These are phyloP conservation scores for Vitellaria paradoxa DNA, from an alignment of 179 eudicot genomes.

Conservation along the genomic window DNA sequence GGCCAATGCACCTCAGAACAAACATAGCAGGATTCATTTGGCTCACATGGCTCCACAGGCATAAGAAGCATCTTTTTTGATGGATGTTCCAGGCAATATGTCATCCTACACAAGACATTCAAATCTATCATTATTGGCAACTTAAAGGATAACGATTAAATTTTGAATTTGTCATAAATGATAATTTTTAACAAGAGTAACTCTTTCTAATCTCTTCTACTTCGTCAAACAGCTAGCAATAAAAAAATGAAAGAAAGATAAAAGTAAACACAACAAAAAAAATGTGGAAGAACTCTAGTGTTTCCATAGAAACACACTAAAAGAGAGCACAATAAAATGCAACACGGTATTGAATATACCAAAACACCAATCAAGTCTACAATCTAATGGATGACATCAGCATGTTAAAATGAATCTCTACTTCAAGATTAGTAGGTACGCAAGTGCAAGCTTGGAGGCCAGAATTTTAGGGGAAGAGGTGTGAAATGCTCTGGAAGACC, in stretches of 20 bases:
- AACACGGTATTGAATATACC: too few species aligned
- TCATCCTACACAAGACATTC: slow-evolving; percentile 58
- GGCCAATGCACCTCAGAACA: slow-evolving; percentile 70
- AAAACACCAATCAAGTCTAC: slow-evolving; percentile 4
- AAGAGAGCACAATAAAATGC: too few species aligned
- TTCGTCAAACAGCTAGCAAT: neutral
- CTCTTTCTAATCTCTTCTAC: neutral
- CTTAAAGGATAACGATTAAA: neutral
- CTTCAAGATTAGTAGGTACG: too few species aligned
- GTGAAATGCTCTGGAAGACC: too few species aligned
- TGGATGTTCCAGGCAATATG: slow-evolving; percentile 86
- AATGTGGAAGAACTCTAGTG: too few species aligned
- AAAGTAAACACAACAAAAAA: neutral
- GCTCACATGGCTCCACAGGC: slow-evolving; percentile 95
- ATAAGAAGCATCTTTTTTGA: slow-evolving; percentile 90
- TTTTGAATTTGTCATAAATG: neutral
- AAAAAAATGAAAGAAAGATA: neutral
- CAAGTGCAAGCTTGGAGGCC: too few species aligned
- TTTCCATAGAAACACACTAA: too few species aligned
- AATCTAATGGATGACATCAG: neutral
- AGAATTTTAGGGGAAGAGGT: too few species aligned
- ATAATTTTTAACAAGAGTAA: neutral
- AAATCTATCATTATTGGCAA: slow-evolving; percentile 4
- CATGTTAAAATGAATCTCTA: neutral
- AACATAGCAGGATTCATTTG: slow-evolving; percentile 82